Evolutionary conservation across 345 rosid species (phyloP).

Genomic region (Camelina sativa): DNA sequence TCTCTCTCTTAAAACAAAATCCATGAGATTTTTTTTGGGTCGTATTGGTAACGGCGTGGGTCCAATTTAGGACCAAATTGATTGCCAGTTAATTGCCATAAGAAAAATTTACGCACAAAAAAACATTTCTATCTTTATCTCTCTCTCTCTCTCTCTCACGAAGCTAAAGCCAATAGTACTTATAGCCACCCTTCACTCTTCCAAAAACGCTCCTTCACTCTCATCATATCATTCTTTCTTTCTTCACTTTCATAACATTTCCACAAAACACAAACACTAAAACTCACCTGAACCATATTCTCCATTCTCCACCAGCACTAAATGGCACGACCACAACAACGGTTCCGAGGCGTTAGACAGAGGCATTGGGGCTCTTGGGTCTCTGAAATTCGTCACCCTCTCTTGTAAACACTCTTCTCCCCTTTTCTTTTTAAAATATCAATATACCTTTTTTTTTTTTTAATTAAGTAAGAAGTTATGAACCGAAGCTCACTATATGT

Average conservation of each 20-base stretch:
- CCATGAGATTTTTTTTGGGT: conserved; percentile 26
- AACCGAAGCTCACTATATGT: background rate
- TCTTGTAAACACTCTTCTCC: conserved; percentile 61
- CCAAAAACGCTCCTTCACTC: conserved; percentile 41
- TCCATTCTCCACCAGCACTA: conserved; percentile 3
- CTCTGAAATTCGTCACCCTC: conserved; percentile 96
- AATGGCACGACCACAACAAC: conserved; percentile 97
- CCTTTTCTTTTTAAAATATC: background rate
- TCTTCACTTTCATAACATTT: conserved; percentile 46
- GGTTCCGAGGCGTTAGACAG: conserved; percentile 94
- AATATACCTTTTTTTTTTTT: background rate
- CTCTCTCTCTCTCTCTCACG: conserved; percentile 7
- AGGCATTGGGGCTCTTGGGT: conserved; percentile 99
- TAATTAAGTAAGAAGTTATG: background rate
- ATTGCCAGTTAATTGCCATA: conserved; percentile 61
- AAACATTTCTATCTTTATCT: conserved; percentile 5
- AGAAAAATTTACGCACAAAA: conserved; percentile 34
- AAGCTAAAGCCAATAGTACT: conserved; percentile 51
- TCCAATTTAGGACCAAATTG: conserved; percentile 56
- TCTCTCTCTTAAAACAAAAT: conserved; percentile 32
- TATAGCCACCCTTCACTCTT: conserved; percentile 51
- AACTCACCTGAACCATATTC: conserved; percentile 30
- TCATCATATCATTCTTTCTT: conserved; percentile 18
- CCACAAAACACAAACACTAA: conserved; percentile 48
- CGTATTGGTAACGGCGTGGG: conserved; percentile 48